Evolutionary conservation across 2,329 filamentous ascomycete species (phyloP).

Genomic region (Diaporthe helianthi): DNA sequence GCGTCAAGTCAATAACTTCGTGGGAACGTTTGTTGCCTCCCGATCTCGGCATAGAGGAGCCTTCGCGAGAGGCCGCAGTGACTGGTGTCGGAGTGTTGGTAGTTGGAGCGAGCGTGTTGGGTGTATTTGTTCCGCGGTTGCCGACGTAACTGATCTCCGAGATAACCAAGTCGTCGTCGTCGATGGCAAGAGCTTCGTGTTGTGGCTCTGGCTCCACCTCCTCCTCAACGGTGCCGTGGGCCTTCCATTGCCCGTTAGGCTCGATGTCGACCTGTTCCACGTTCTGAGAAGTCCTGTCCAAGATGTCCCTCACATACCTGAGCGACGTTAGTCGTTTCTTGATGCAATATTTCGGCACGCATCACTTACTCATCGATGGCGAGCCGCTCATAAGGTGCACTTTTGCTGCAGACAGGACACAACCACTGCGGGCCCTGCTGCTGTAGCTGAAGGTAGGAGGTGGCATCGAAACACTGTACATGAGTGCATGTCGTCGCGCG

Average conservation of each 20-base stretch:
- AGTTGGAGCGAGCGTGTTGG: constrained; percentile 42
- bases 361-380: constrained; percentile 81
- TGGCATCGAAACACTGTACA: constrained; percentile 93
- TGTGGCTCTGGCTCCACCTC: constrained; percentile 40
- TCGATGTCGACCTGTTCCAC: constrained; percentile 90
- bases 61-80: constrained; percentile 47
- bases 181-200: constrained; percentile 41
- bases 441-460: constrained; percentile 89
- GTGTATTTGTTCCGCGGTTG: constrained; percentile 47
- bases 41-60: constrained; percentile 47
- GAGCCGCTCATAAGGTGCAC: constrained; percentile 79
- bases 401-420: constrained; percentile 92
- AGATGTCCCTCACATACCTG: constrained; percentile 87
- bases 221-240: constrained; percentile 46
- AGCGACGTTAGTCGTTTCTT: constrained; percentile 33
- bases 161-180: constrained; percentile 60
- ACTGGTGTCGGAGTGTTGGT: constrained; percentile 38
- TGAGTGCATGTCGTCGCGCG: constrained; percentile 83
- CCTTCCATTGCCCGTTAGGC: constrained; percentile 79
- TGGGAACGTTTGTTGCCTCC: constrained; percentile 55
- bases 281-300: constrained; percentile 73
- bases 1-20: constrained; percentile 66
- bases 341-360: not conserved
- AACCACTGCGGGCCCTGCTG: constrained; percentile 96
- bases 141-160: constrained; percentile 50